Base-by-base conservation (phyloP, 2,329 filamentous ascomycete species). In the Trichoderma cornu-damae region DNA sequence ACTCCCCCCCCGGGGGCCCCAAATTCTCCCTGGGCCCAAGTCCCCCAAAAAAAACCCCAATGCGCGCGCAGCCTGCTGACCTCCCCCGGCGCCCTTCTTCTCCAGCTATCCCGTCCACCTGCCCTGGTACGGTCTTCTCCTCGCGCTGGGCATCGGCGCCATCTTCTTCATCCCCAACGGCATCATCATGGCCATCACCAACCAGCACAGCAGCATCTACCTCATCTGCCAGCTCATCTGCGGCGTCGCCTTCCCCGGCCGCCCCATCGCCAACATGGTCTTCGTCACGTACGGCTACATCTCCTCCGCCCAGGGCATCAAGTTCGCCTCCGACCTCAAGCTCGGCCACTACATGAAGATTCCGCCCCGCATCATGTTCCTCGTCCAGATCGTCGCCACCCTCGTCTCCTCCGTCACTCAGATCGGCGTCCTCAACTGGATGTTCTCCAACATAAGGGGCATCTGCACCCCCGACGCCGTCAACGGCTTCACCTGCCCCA, bases 251-350 rank as follows among this genome's bases (percentile, higher is more conserved):
- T 95, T 95, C 68, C 90, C 90, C 0, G 90, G 90, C 26, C 86
- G 88, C 1, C 90, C 90, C 1, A 89, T 95, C 9, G 90, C 90
- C 50, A 94, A 95, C 71, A 95, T 95, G 90, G 89, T 95, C 34
- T 96, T 95, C 66, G 89, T 93, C 47, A 94, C 89, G 0, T 96
- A 94, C 69, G 90, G 89, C 61, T 95, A 94, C 72, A 94, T 94
- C 67, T 91, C 88, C 4, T 92, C 88, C 0, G 88, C 89, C 0
- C 90, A 96, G 73, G 90, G 90, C 26, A 87, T 95, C 70, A 94
- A 95, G 68, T 96, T 95, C 68, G 87, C 89, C 1, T 86, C 88
- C 2, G 90, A 96, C 69, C 79, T 96, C 50, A 96, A 96, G 71
- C 81, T 96, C 0, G 90, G 88, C 11, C 88, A 92, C 67, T 92